phyloP scores from a whole-genome alignment of 768 basidiomycete genomes.

The Dioszegia aurantiaca region DNA sequence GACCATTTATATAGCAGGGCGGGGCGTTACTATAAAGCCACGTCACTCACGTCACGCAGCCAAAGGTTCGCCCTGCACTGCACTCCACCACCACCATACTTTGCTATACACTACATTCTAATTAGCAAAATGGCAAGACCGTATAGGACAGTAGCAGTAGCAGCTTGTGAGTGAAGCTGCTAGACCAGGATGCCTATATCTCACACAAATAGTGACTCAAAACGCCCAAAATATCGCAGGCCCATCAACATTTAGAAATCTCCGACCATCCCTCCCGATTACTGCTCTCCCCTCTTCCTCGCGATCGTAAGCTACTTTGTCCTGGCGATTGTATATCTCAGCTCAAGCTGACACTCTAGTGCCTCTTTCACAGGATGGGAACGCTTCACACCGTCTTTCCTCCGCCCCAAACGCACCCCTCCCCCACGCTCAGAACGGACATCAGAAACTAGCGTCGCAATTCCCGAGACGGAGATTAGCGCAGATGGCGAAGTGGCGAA shows the following conservation, averaged over 20 bases:
- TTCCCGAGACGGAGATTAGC: constrained; percentile 1
- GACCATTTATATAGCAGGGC: background rate
- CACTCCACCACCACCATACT: no score
- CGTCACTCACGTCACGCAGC: no score
- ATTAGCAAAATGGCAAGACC: constrained; percentile 9
- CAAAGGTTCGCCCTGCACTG: no score
- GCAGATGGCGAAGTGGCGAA: constrained; percentile 1
- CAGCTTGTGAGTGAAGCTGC: constrained; percentile 9
- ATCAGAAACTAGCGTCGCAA: constrained; percentile 11
- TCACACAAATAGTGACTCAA: background rate
- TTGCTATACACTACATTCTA: background rate
- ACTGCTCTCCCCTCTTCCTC: constrained; percentile 2
- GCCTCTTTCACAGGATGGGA: constrained; percentile 15
- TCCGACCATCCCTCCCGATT: constrained; percentile 2
- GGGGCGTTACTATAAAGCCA: no score
- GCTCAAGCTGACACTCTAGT: background rate
- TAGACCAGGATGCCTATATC: no score
- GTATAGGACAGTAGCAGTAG: background rate
- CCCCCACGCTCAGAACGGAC: background rate
- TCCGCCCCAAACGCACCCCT: constrained; percentile 2
- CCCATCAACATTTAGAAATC: constrained; percentile 10
- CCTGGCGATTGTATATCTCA: no score
- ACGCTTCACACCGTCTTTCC: constrained; percentile 2
- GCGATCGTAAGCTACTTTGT: constrained; percentile 4
- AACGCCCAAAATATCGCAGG: constrained; percentile 1